Evolutionary conservation across 1,284 basidiomycete species (phyloP).

Genomic region (Heterobasidion irregulare): DNA sequence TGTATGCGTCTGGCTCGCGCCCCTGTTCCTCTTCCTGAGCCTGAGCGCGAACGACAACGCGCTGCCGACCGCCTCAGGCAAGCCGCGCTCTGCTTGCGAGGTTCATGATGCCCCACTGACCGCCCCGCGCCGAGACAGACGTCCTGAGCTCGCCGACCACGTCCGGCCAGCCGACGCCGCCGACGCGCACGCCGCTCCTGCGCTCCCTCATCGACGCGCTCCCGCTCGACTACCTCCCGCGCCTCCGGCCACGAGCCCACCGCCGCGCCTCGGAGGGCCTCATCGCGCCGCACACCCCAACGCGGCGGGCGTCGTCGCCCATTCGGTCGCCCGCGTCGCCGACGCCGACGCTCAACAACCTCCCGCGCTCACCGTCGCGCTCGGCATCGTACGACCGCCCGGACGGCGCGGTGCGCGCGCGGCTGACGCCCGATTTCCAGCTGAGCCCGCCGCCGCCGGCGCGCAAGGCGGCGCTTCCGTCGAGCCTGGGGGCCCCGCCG

Average conservation of each 20-base stretch:
- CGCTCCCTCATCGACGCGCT: slow-evolving; percentile 22
- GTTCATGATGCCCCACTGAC: not conserved
- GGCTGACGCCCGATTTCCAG: slow-evolving; percentile 4
- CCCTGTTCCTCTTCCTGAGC: slow-evolving; percentile 87
- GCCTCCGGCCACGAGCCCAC: slow-evolving; percentile 17
- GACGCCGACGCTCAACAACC: not conserved
- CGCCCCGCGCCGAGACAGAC: not conserved
- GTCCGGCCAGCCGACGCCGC: slow-evolving; percentile 7
- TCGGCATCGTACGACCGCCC: not conserved
- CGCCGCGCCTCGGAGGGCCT: slow-evolving; percentile 23
- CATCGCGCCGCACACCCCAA: slow-evolving; percentile 21
- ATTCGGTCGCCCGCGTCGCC: slow-evolving; percentile 1
- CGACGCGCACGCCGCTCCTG: slow-evolving; percentile 22
- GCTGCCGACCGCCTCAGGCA: slow-evolving; percentile 48
- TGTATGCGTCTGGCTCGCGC: slow-evolving; percentile 87
- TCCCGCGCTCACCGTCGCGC: slow-evolving; percentile 5
- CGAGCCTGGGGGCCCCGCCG: not conserved
- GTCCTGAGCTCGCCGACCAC: slow-evolving; percentile 17
- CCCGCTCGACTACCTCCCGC: slow-evolving; percentile 20
- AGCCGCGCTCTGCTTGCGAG: not conserved
- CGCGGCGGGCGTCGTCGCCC: slow-evolving; percentile 8
- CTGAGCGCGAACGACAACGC: slow-evolving; percentile 94
- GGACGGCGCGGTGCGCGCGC: not conserved
- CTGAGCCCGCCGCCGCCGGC: slow-evolving; percentile 9
- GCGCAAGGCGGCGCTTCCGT: not conserved